These are phyloP conservation scores for Verticillium dahliae DNA, from an alignment of 2,329 filamentous ascomycete species.

Conservation along the genomic window DNA sequence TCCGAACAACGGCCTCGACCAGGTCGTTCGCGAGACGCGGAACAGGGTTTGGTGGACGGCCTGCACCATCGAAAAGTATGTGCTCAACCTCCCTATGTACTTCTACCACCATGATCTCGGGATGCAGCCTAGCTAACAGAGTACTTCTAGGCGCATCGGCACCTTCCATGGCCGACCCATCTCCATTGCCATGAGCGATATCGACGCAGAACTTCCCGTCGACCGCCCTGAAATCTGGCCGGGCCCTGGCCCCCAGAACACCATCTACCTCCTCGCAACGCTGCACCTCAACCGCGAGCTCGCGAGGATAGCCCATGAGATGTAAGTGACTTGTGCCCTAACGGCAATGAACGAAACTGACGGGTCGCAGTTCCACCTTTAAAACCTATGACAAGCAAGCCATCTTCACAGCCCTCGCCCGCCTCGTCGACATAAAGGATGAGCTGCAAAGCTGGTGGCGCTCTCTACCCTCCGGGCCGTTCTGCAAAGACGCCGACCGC, in stretches of 20 bases:
- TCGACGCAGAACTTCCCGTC: conserved; percentile 45
- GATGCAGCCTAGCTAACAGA: neutral
- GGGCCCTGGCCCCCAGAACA: conserved; percentile 30
- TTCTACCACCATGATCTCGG: neutral
- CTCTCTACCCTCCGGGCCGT: conserved; percentile 17
- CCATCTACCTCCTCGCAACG: conserved; percentile 38
- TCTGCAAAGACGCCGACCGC: conserved; percentile 30
- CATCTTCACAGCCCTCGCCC: conserved; percentile 22
- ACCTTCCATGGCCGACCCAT: conserved; percentile 49
- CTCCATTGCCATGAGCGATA: conserved; percentile 44
- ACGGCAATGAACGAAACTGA: conserved; percentile 1
- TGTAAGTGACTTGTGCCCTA: conserved; percentile 16
- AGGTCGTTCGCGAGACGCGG: conserved; percentile 41
- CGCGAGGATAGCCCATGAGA: conserved; percentile 29
- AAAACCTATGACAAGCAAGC: conserved; percentile 23
- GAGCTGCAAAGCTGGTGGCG: conserved; percentile 32
- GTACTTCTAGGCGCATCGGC: conserved; percentile 37
- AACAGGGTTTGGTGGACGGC: conserved; percentile 53
- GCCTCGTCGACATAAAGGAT: conserved; percentile 27
- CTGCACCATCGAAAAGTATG: conserved; percentile 49
- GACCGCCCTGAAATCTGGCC: conserved; percentile 36
- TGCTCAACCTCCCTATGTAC: neutral
- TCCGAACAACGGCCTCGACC: conserved; percentile 37
- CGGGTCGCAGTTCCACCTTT: conserved; percentile 21
- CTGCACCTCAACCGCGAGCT: conserved; percentile 28